Conservation (phyloP, 208 protist species). For the Trypanosoma congolense region DNA sequence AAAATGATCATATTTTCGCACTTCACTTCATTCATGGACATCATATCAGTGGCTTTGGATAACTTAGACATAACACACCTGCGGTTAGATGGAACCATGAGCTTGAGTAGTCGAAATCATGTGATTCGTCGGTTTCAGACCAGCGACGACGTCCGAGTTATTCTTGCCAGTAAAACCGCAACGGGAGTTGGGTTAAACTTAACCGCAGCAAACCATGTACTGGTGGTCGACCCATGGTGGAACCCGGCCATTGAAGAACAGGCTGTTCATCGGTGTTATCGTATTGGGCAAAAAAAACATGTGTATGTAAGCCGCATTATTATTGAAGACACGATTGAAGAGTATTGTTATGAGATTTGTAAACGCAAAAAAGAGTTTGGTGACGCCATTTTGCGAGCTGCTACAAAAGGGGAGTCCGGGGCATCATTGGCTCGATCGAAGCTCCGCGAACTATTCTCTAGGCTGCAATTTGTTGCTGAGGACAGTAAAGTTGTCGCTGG, state of each 20-base stretch:
- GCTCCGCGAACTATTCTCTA: slow-evolving; percentile 74
- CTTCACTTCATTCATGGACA: slow-evolving; percentile 96
- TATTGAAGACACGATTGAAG: slow-evolving; percentile 90
- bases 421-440: slow-evolving; percentile 63
- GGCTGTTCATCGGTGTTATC: slow-evolving; percentile 93
- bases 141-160: slow-evolving; percentile 46
- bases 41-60: slow-evolving; percentile 87
- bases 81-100: slow-evolving; percentile 92
- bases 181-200: slow-evolving; percentile 97
- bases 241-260: slow-evolving; percentile 95
- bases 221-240: slow-evolving; percentile 96
- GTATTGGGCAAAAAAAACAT: slow-evolving; percentile 92
- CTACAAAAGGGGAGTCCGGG: slow-evolving; percentile 58
- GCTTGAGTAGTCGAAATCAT: slow-evolving; percentile 54
- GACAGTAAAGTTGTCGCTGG: slow-evolving; percentile 9
- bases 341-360: slow-evolving; percentile 91
- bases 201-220: slow-evolving; percentile 92
- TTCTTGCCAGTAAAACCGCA: slow-evolving; percentile 93
- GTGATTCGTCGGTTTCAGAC: slow-evolving; percentile 78
- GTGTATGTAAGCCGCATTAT: slow-evolving; percentile 91
- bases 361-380: slow-evolving; percentile 91
- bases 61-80: slow-evolving; percentile 59
- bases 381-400: slow-evolving; percentile 77
- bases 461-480: slow-evolving; percentile 60
- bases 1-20: slow-evolving; percentile 98